Evolutionary conservation across 352 stramenopile genomes (phyloP), one percentile per base, ranked within the genome.

Genomic region (Paralagenidium karlingii): DNA sequence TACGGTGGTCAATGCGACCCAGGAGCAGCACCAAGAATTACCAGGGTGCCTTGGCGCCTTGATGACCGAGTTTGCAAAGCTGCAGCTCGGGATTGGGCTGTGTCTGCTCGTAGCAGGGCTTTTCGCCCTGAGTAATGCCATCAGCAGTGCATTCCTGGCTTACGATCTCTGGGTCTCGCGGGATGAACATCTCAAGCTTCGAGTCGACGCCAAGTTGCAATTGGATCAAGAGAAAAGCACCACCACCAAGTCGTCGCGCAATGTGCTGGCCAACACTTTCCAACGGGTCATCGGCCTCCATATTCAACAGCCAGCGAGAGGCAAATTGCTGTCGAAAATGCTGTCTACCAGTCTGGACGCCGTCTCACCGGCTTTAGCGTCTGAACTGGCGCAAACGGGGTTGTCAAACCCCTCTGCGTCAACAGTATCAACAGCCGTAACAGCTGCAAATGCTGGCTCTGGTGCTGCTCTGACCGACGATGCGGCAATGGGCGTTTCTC

Each of bases 221-320:
- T n/a, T n/a, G n/a, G 42, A 49, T 3, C 46, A 45, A n/a, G 41
- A 36, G 8, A 57, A 57, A 11, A 19, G 18, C 5, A 28, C 32
- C 5, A 13, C 41, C 13, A 38, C 2, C 18, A 38, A 47, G 12
- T 28, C 15, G 15, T 24, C n/a, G n/a, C 63, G 63, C 0, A n/a
- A n/a, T n/a, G n/a, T n/a, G n/a, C n/a, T n/a, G n/a, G n/a, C n/a
- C n/a, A 38, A 81, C 32, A 82, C 63, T 5, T 84, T 84, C 34
- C 65, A 80, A 29, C 77, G 68, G 24, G 70, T 84, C 7, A 63
- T 82, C 6, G 70, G 70, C 3, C 60, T 84, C 26, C 80, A 82
- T 49, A 82, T 84, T 36, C 60, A 67, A 10, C 63, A 65, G n/a
- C 70, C 70, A 3, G 55, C 68, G 15, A 60, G 70, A 20, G 70